Base-by-base conservation (phyloP, 129 eudicot genomes). In the Helichrysum umbraculigerum region DNA sequence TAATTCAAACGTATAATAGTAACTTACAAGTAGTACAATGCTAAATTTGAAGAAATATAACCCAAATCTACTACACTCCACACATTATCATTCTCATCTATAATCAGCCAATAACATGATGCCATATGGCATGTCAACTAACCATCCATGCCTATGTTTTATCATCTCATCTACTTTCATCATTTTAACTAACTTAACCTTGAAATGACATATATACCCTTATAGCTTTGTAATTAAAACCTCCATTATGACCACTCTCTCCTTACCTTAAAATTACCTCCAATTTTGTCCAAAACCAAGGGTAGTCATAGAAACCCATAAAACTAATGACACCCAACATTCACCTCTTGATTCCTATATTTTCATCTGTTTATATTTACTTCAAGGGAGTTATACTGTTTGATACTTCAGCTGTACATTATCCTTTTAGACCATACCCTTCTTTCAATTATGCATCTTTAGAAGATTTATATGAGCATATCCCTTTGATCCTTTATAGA, bases 51-150 rank as follows among this genome's bases (percentile, higher is more conserved):
- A n/a, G 25, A 19, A 37, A 66, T n/a, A 19, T 39, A 35, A 34
- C 19, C 65, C 60, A 12, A 70, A 67, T 78, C 83, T 59, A 63
- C 72, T 83, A 78, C 60, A 67, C 80, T 75, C 84, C 87, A 75
- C 83, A 73, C 74, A 82, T 67, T 64, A 60, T 50, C 65, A 34
- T 76, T 84, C 86, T 82, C 78, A 91, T 91, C 97, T 72, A 70
- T 77, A 82, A 80, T 14, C 81, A 67, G 54, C 97, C 88, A 86
- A 74, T 71, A 57, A 30, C 73, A 52, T 56, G 15, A 20, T 78
- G 94, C 85, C 94, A 86, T 80, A 81, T 91, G 91, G 81, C 76
- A 70, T 28, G 35, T 2, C 75, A 80, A 76, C 84, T 84, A 84
- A 78, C 91, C 86, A 82, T 68, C 84, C 87, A 82, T 84, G 17